phyloP scores from a whole-genome alignment of 1,284 basidiomycete genomes.

The Fomes fomentarius region DNA sequence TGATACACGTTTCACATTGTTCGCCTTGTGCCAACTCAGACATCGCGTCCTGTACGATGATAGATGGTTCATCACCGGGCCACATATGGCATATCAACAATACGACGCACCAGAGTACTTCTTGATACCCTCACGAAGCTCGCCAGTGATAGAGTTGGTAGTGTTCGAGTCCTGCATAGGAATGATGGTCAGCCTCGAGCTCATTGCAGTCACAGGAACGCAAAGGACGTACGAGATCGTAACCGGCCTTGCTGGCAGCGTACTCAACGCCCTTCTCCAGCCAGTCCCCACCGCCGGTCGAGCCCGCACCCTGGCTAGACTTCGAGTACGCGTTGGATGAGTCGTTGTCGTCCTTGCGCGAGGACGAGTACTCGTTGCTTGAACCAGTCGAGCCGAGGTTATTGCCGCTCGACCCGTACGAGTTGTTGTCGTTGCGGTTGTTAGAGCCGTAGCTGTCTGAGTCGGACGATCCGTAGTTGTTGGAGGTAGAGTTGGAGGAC shows the following conservation, averaged over 20 bases:
- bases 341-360: conserved; percentile 10
- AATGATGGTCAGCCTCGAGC: not conserved
- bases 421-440: conserved; percentile 4
- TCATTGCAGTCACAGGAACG: not conserved
- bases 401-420: conserved; percentile 10
- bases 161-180: conserved; percentile 33
- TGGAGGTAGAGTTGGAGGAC: not conserved
- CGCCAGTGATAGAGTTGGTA: conserved; percentile 39
- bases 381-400: conserved; percentile 3
- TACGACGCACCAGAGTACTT: conserved; percentile 39
- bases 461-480: conserved; percentile 10
- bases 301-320: conserved; percentile 19
- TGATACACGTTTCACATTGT: too few species aligned
- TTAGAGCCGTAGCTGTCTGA: conserved; percentile 17
- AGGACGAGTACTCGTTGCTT: conserved; percentile 17
- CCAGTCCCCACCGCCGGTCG: conserved; percentile 34
- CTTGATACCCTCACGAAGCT: conserved; percentile 39
- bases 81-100: too few species aligned
- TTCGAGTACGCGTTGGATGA: conserved; percentile 23
- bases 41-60: too few species aligned
- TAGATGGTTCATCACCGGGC: too few species aligned
- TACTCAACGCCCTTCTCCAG: conserved; percentile 44
- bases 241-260: conserved; percentile 48
- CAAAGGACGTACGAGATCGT: conserved; percentile 44
- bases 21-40: too few species aligned